Conservation (phyloP, 2,329 filamentous ascomycete species). For the Aureobasidium leucospermi region DNA sequence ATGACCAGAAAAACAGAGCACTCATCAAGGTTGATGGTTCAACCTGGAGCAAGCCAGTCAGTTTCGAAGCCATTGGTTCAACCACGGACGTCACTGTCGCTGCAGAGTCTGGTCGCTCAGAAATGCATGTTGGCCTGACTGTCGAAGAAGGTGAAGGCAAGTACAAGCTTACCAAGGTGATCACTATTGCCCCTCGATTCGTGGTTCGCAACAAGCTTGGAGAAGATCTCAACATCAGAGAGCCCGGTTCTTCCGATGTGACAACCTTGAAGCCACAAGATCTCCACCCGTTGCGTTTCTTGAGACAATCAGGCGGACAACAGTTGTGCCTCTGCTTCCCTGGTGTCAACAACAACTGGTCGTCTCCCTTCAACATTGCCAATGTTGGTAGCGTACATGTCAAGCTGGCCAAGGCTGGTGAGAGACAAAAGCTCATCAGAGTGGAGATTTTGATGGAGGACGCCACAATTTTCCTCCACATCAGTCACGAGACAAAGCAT, state of each 20-base stretch:
- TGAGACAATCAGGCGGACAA: conserved; percentile 75
- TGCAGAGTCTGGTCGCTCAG: conserved; percentile 60
- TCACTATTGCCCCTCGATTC: conserved; percentile 86
- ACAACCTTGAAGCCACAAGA: conserved; percentile 71
- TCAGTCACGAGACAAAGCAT: conserved; percentile 84
- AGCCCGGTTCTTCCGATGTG: conserved; percentile 83
- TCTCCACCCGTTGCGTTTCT: conserved; percentile 78
- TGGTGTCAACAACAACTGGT: conserved; percentile 94
- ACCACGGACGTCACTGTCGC: conserved; percentile 80
- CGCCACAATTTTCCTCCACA: conserved; percentile 85
- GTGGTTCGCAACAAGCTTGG: conserved; percentile 87
- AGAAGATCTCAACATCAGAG: conserved; percentile 82
- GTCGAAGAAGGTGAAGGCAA: conserved; percentile 90
- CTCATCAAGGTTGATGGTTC: conserved; percentile 83
- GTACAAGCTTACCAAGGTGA: conserved; percentile 93
- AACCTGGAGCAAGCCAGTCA: conserved; percentile 93
- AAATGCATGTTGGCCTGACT: conserved; percentile 86
- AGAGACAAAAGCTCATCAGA: conserved; percentile 79
- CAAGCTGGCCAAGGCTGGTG: conserved; percentile 84
- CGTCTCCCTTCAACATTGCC: conserved; percentile 93
- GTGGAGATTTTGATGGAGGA: conserved; percentile 88
- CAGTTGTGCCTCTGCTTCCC: conserved; percentile 90
- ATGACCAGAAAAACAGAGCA: conserved; percentile 87
- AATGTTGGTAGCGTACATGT: conserved; percentile 88
- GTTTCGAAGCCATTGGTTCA: conserved; percentile 95